Evolutionary conservation across 805 yeast genomes (phyloP), one percentile per base, ranked within the genome.

Genomic region (Candida tallmaniae): DNA sequence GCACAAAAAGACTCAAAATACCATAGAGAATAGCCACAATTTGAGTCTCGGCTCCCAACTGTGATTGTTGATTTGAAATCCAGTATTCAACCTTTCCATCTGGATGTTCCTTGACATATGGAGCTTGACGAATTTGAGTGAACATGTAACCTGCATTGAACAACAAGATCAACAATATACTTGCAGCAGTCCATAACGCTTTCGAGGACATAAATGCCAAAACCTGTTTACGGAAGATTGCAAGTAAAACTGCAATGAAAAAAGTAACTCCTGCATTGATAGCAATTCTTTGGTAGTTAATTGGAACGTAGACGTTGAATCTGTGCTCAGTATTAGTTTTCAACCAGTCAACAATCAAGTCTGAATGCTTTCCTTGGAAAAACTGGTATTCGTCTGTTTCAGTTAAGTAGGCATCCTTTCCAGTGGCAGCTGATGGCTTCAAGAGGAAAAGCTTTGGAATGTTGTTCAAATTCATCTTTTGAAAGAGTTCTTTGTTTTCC

Each of bases 71-170:
- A 23, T 87, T 87, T 4, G 68, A 65, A 3, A 54, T 42, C 40
- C 72, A 58, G 44, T 69, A 73, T 6, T 53, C 54, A 3, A 51
- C 54, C 2, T 40, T 35, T 7, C 74, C 74, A 29, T 68, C 54
- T 6, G 44, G 50, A 16, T 53, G 58, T 22, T 64, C 68, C 44
- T 71, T 70, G 27, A 80, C 66, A 52, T 80, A 84, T 60, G 72
- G 88, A 5, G 80, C 70, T 24, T 74, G 73, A 58, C 97, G 77
- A 43, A 93, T 93, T 46, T 76, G 74, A 57, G 87, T 89, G 73
- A 78, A 93, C 98, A 93, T 93, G 62, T 88, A 83, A 12, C 98
- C 98, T 6, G 90, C 69, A 31, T 75, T 78, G 68, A 89, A 84
- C 46, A 88, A 62, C 40, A 89, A 64, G 23, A 85, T 72, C 13